A percentile compares a stretch with the other conserved stretches of the same genome.
phyloP scores from a whole-genome alignment of 2,329 filamentous ascomycete species.

The Pseudonectria buxi region DNA sequence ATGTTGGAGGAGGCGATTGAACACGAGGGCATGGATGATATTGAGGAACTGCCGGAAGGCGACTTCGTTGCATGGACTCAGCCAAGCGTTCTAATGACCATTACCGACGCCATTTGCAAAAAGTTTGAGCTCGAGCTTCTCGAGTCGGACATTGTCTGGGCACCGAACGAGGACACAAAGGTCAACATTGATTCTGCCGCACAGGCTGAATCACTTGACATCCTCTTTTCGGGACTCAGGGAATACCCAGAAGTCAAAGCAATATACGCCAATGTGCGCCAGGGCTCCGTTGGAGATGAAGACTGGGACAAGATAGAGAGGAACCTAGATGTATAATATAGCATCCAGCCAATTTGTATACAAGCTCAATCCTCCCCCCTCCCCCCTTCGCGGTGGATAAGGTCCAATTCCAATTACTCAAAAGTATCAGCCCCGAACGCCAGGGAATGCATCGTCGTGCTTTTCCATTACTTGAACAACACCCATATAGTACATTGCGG shows the following conservation, averaged over 20 bases:
- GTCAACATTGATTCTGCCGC: constrained; percentile 54
- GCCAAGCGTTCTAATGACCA: constrained; percentile 25
- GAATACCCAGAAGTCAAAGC: constrained; percentile 70
- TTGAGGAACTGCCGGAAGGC: constrained; percentile 61
- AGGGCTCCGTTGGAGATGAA: constrained; percentile 45
- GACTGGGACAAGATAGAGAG: constrained; percentile 48
- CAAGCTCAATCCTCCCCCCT: neutral
- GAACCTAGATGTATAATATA: constrained; percentile 42
- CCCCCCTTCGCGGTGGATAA: too few species aligned
- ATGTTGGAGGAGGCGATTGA: constrained; percentile 79
- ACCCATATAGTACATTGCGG: constrained; percentile 15
- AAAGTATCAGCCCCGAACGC: constrained; percentile 18
- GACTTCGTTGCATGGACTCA: constrained; percentile 55
- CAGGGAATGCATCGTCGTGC: constrained; percentile 14
- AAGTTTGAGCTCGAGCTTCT: constrained; percentile 60
- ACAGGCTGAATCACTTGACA: constrained; percentile 48
- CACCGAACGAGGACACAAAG: constrained; percentile 72
- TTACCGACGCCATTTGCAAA: constrained; percentile 46
- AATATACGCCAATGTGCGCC: constrained; percentile 65
- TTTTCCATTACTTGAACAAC: constrained; percentile 3
- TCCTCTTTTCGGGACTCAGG: constrained; percentile 53
- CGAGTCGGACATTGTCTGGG: constrained; percentile 77
- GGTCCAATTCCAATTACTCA: constrained; percentile 7
- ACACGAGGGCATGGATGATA: constrained; percentile 66
- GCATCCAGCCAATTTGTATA: neutral